Conservation (phyloP, 1,139 yeast species). For the Magnusiomyces tetraspermus region DNA sequence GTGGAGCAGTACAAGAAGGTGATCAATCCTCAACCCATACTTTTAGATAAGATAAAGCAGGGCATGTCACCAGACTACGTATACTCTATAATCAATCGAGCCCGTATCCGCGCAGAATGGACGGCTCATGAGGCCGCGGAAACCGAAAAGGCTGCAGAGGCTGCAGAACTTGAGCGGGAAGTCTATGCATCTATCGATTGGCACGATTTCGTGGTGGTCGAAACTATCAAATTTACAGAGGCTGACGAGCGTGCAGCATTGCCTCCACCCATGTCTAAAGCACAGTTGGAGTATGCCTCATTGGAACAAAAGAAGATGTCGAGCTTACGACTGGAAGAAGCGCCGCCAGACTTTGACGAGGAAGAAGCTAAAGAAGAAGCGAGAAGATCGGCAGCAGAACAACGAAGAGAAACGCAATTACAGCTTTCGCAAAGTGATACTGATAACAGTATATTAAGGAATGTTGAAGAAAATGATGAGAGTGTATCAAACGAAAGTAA, state of each 20-base stretch:
- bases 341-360: slow-evolving; percentile 32
- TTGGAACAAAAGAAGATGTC: slow-evolving; percentile 40
- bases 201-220: slow-evolving; percentile 71
- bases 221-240: slow-evolving; percentile 56
- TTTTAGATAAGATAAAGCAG: slow-evolving; percentile 17
- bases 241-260: slow-evolving; percentile 55
- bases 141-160: slow-evolving; percentile 28
- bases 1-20: slow-evolving; percentile 49
- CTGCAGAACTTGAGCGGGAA: slow-evolving; percentile 36
- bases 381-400: slow-evolving; percentile 16
- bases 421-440: not conserved
- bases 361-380: slow-evolving; percentile 11
- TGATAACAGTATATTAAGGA: slow-evolving; percentile 4
- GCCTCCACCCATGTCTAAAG: slow-evolving; percentile 50
- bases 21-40: slow-evolving; percentile 24
- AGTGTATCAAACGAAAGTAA: not conserved
- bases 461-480: slow-evolving; percentile 5
- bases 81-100: slow-evolving; percentile 39
- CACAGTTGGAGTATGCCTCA: slow-evolving; percentile 54
- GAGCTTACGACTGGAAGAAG: slow-evolving; percentile 31
- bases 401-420: not conserved
- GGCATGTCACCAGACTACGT: slow-evolving; percentile 22
- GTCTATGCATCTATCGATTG: slow-evolving; percentile 77
- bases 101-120: slow-evolving; percentile 52
- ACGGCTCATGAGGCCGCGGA: slow-evolving; percentile 36